Conservation (phyloP, 2,329 filamentous ascomycete species). For the Coniochaeta prunicola region DNA sequence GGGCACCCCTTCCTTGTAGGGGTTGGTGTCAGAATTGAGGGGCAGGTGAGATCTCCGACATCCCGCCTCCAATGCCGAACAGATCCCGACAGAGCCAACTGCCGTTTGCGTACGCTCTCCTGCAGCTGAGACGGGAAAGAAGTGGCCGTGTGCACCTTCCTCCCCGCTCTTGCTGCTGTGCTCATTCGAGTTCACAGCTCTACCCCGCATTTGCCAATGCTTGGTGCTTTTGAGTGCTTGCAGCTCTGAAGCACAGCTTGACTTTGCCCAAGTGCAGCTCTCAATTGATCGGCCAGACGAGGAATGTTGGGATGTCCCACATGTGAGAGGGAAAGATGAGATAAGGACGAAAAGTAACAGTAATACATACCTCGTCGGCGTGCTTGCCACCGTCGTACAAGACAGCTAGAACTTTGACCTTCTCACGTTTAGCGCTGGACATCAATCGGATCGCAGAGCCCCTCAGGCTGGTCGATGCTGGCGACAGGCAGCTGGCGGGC, state of each 20-base stretch:
- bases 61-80: neutral
- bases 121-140: neutral
- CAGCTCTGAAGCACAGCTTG: neutral
- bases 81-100: neutral
- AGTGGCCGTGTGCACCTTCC: neutral
- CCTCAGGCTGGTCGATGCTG: constrained; percentile 8
- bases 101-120: neutral
- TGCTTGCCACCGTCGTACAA: constrained; percentile 90
- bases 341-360: constrained; percentile 5
- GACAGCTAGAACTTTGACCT: constrained; percentile 94
- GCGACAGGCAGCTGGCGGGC: neutral
- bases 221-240: neutral
- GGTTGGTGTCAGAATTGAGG: neutral
- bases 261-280: neutral
- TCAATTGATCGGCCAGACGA: neutral
- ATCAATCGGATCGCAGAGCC: constrained; percentile 48
- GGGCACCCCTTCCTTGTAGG: neutral
- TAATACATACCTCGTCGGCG: constrained; percentile 73
- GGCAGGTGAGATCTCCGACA: neutral
- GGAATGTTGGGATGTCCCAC: neutral
- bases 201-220: constrained; percentile 1
- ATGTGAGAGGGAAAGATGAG: neutral
- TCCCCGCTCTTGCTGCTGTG: neutral
- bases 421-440: constrained; percentile 35
- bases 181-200: neutral